These are phyloP conservation scores for Amphibolis antarctica DNA, from an alignment of 106 monocot genomes.

Conservation along the genomic window DNA sequence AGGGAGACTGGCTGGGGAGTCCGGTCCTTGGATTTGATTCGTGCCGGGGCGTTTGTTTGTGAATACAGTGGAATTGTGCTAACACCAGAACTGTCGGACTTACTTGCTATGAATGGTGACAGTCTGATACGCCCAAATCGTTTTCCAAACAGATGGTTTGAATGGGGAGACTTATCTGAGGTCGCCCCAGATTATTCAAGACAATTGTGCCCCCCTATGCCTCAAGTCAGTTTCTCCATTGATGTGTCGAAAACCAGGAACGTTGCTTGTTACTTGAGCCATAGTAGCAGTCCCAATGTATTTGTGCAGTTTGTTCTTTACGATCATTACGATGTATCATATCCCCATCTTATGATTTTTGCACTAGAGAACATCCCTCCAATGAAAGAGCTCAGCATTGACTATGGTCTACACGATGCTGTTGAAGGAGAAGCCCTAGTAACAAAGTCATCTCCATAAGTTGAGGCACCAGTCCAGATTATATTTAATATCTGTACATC, in stretches of 20 bases:
- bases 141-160: conserved; percentile 63
- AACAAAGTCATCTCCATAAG: neutral
- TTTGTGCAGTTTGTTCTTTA: conserved; percentile 74
- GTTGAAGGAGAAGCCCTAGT: neutral
- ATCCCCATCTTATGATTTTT: conserved; percentile 89
- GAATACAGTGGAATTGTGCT: conserved; percentile 76
- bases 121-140: conserved; percentile 46
- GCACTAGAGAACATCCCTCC: conserved; percentile 89
- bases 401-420: conserved; percentile 63
- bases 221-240: conserved; percentile 44
- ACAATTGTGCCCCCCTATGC: conserved; percentile 24
- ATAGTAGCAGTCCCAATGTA: conserved; percentile 75
- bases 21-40: conserved; percentile 81
- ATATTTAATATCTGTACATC: no score
- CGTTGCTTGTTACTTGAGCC: conserved; percentile 85
- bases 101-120: conserved; percentile 31
- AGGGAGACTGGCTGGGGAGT: conserved; percentile 91
- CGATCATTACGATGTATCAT: conserved; percentile 54
- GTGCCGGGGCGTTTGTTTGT: conserved; percentile 77
- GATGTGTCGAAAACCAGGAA: conserved; percentile 79
- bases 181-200: conserved; percentile 27
- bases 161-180: conserved; percentile 88
- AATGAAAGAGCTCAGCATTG: conserved; percentile 75
- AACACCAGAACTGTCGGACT: conserved; percentile 50
- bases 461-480: neutral